phyloP scores from a whole-genome alignment of 2,329 filamentous ascomycete genomes.

The Trichoderma breve region DNA sequence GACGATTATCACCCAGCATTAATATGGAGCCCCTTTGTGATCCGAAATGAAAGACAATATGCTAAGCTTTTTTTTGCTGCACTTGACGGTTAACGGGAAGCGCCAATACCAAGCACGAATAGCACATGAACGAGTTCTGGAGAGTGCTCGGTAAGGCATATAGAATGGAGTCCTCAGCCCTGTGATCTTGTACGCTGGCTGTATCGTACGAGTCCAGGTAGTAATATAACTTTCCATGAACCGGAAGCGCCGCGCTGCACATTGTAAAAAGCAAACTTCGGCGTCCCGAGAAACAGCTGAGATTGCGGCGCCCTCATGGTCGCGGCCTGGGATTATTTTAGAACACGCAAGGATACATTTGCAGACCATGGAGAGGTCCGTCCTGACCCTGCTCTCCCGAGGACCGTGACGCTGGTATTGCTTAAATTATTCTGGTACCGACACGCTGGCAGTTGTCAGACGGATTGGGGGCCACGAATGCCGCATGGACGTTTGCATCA shows the following conservation, averaged over 20 bases:
- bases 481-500: background rate
- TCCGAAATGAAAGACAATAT: conserved; percentile 5
- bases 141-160: background rate
- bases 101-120: background rate
- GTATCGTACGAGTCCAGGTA: background rate
- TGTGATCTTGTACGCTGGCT: background rate
- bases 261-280: background rate
- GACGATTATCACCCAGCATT: background rate
- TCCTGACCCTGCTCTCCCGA: conserved; percentile 6
- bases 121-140: background rate
- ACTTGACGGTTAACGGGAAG: background rate
- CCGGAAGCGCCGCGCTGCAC: background rate
- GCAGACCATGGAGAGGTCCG: background rate
- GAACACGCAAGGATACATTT: conserved; percentile 5
- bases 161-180: background rate
- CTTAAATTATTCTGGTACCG: background rate
- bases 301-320: conserved; percentile 12
- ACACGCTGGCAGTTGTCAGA: background rate
- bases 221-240: background rate
- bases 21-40: background rate
- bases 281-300: background rate
- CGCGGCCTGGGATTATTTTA: conserved; percentile 12
- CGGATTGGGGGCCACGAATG: background rate
- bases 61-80: background rate
- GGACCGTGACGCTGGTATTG: conserved; percentile 4